These are phyloP conservation scores for Phyllosticta citrichinensis DNA, from an alignment of 2,329 filamentous ascomycete genomes.

Conservation along the genomic window DNA sequence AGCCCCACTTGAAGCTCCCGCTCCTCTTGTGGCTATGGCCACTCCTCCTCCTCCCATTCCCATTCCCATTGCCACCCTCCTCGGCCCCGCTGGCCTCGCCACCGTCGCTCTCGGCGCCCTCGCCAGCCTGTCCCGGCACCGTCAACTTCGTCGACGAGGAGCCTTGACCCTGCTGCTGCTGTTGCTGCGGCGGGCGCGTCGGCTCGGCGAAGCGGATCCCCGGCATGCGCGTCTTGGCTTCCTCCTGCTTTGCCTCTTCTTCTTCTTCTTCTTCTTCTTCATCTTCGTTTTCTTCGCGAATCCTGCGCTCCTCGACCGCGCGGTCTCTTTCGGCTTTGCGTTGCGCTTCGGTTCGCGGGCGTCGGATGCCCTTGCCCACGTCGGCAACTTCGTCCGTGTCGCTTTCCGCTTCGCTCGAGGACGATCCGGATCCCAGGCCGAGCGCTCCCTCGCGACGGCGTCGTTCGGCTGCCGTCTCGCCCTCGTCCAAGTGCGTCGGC, in stretches of 20 bases:
- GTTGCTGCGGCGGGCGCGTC: not conserved
- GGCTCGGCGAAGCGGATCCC: conserved; percentile 14
- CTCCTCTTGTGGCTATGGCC: not conserved
- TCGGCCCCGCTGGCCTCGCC: not conserved
- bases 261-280: not conserved
- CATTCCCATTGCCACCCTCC: not conserved
- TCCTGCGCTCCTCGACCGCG: not conserved
- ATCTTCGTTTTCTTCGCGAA: not conserved
- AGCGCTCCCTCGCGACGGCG: conserved; percentile 64
- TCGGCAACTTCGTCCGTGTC: not conserved
- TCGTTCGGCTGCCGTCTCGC: conserved; percentile 65
- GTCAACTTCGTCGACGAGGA: not conserved
- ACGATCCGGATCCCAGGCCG: conserved; percentile 40
- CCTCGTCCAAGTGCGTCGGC: conserved; percentile 30
- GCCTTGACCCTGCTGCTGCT: not conserved
- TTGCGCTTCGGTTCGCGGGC: not conserved
- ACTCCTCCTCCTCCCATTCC: not conserved
- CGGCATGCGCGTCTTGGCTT: not conserved
- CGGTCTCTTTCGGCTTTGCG: not conserved
- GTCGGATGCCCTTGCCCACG: conserved; percentile 8
- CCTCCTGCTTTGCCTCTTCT: not conserved
- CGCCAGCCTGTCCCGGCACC: not conserved
- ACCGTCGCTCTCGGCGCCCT: not conserved
- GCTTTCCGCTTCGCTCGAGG: conserved; percentile 43
- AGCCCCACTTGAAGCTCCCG: not conserved